Evolutionary conservation across 768 basidiomycete species (phyloP), one percentile per base, ranked within the genome.

Genomic region (Boletales sp.): DNA sequence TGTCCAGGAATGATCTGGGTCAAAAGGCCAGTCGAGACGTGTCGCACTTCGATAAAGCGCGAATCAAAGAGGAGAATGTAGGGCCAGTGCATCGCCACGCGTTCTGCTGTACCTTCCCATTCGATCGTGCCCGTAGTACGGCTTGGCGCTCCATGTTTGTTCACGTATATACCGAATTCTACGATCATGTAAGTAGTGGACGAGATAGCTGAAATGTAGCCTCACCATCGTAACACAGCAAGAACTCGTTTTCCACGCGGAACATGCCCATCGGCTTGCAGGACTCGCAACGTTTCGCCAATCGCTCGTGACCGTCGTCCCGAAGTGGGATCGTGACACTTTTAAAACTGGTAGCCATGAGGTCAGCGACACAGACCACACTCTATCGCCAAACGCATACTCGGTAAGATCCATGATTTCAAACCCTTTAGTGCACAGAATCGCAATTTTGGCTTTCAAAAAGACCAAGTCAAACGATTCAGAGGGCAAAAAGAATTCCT

Each of bases 381-480:
- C 12, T 29, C 1, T 10, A n/a, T 30, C 41, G 29, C 8, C 14
- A 15, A 14, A 38, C 8, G 67, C 89, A 40, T 72, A 95, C 90
- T 94, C 90, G 19, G 84, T 83, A 37, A 97, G 78, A 59, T 97
- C 92, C 89, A 98, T 97, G 60, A 97, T 95, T 68, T 97, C 94
- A 60, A 97, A 97, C 36, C 94, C 94, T 62, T 90, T 91, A 0
- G 89, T 84, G 58, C 94, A 94, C 27, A 97, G 78, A 49, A 99
- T 89, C 4, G 90, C 94, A 54, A 99, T 88, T 70, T 88, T 90
- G 9, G 89, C 88, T 65, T 94, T 94, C 49, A 97, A 74, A 78
- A 97, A 98, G 53, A 93, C 84, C 38, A 97, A 74, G 62, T 92
- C 89, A 55, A 83, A 91, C 0, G 94, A 86, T 63, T 97, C 93